Evolutionary conservation across 495 filamentous ascomycete species (phyloP).

Genomic region (Poronia punctata): DNA sequence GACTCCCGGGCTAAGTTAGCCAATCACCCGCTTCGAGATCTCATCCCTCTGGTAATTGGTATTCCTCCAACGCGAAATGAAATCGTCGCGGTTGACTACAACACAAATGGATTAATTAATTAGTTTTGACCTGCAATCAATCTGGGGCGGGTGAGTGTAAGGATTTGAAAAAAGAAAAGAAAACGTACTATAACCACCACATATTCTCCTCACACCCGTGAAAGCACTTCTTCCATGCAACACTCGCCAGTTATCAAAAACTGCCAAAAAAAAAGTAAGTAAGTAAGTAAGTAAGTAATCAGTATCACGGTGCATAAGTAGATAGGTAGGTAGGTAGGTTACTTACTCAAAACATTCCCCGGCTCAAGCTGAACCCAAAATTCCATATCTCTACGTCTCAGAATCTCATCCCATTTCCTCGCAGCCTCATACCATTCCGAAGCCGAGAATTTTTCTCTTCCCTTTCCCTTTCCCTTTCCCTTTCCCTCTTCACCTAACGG

Average conservation of each 20-base stretch:
- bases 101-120: slow-evolving; percentile 17
- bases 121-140: slow-evolving; percentile 5
- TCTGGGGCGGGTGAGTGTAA: not conserved
- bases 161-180: not conserved
- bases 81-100: slow-evolving; percentile 81
- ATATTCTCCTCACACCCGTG: slow-evolving; percentile 76
- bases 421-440: slow-evolving; percentile 74
- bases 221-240: slow-evolving; percentile 79
- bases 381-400: slow-evolving; percentile 46
- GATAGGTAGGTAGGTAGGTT: not conserved
- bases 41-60: slow-evolving; percentile 55
- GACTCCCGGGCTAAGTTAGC: slow-evolving; percentile 15
- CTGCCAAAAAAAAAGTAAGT: no score
- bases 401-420: slow-evolving; percentile 53
- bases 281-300: no score
- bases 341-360: slow-evolving; percentile 67
- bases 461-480: no score
- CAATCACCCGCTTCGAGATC: slow-evolving; percentile 33
- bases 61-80: slow-evolving; percentile 67
- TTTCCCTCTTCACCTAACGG: no score
- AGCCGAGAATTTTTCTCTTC: slow-evolving; percentile 16
- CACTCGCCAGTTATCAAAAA: slow-evolving; percentile 95
- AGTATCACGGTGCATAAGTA: slow-evolving; percentile 3
- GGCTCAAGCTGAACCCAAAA: slow-evolving; percentile 74
- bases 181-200: slow-evolving; percentile 76